phyloP scores from a whole-genome alignment of 106 monocot species.

The Iris macrosiphon region DNA sequence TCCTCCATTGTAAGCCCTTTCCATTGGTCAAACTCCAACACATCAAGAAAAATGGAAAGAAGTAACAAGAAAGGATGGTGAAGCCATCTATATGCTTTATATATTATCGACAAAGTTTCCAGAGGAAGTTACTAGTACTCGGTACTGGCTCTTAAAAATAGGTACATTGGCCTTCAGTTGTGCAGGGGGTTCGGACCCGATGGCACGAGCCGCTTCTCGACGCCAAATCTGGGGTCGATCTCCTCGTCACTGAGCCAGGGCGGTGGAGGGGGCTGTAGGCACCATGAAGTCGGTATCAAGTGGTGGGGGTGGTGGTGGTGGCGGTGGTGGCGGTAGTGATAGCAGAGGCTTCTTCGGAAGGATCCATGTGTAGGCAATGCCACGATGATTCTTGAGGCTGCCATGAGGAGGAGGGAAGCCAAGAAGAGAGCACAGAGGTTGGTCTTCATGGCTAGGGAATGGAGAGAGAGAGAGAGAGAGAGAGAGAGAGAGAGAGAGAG shows the following conservation, averaged over 20 bases:
- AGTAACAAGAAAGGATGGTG: constrained; percentile 18
- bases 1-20: constrained; percentile 21
- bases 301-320: constrained; percentile 10
- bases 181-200: constrained; percentile 66
- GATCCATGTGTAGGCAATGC: no score
- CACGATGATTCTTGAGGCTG: neutral
- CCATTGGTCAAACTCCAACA: neutral
- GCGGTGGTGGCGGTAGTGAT: constrained; percentile 13
- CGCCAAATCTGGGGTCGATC: constrained; percentile 55
- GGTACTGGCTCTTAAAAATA: no score
- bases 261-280: neutral
- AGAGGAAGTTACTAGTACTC: no score
- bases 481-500: neutral
- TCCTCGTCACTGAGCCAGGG: constrained; percentile 3
- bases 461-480: neutral
- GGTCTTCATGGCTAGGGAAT: constrained; percentile 12
- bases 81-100: no score
- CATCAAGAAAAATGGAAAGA: constrained; percentile 7
- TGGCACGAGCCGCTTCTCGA: constrained; percentile 57
- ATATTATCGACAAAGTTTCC: no score
- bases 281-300: neutral
- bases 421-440: neutral
- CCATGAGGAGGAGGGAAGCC: constrained; percentile 14
- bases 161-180: constrained; percentile 25
- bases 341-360: constrained; percentile 5